Conservation (phyloP, 2,329 filamentous ascomycete genomes). For the Neofusicoccum parvum region DNA sequence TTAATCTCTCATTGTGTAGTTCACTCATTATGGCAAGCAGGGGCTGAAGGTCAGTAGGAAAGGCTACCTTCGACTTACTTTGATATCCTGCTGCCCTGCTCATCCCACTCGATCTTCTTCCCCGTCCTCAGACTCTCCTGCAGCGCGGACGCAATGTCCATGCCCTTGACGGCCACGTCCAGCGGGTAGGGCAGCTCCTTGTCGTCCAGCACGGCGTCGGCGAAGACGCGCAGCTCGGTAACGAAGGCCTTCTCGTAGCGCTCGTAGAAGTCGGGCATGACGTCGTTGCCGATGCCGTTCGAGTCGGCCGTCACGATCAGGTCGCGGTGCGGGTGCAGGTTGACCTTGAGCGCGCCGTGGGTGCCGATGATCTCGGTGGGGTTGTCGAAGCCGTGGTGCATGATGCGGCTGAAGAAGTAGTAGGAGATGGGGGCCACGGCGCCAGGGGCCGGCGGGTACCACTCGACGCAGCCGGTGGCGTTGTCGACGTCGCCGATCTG, state of each 20-base stretch:
- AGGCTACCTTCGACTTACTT: not conserved
- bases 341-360: conserved; percentile 23
- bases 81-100: conserved; percentile 10
- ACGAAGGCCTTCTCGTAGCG: conserved; percentile 22
- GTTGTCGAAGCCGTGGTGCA: conserved; percentile 47
- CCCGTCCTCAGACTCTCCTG: conserved; percentile 20
- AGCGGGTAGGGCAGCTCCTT: conserved; percentile 13
- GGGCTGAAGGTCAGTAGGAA: not conserved
- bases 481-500: conserved; percentile 49
- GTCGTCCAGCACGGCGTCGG: conserved; percentile 12
- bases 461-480: conserved; percentile 50
- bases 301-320: conserved; percentile 10
- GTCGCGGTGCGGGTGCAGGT: conserved; percentile 19
- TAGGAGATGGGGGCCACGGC: conserved; percentile 45
- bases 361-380: conserved; percentile 48
- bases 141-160: conserved; percentile 14
- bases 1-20: not conserved
- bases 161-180: conserved; percentile 15
- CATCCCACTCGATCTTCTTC: conserved; percentile 20
- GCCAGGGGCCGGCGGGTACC: conserved; percentile 28
- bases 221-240: conserved; percentile 17
- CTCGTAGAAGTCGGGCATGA: conserved; percentile 22
- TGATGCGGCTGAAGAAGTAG: conserved; percentile 48
- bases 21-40: not conserved
- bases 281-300: conserved; percentile 16